Conservation (phyloP, 495 filamentous ascomycete species). For the Barbatosphaeria neglecta region DNA sequence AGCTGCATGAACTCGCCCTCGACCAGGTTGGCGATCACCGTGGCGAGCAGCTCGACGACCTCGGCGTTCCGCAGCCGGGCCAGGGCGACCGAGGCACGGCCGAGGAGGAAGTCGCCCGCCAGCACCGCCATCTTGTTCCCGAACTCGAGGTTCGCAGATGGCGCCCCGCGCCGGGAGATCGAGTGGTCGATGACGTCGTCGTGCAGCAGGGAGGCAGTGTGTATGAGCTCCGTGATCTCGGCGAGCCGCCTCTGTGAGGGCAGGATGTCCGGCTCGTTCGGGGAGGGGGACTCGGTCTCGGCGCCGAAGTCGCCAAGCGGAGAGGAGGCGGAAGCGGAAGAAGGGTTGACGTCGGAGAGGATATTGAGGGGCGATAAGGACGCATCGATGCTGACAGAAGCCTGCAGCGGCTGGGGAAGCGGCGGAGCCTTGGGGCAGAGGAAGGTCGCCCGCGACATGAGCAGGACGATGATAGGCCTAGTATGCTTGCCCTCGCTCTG, state of each 20-base stretch:
- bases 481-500: conserved; percentile 93
- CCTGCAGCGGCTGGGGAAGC: conserved; percentile 19
- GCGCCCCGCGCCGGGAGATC: conserved; percentile 63
- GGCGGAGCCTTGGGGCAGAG: conserved; percentile 54
- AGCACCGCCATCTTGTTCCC: conserved; percentile 99
- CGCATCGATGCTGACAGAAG: conserved; percentile 49
- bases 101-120: conserved; percentile 88
- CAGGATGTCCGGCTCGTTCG: conserved; percentile 60
- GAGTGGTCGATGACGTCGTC: conserved; percentile 98
- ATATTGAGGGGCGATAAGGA: conserved; percentile 65
- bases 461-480: conserved; percentile 80
- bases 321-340: no score
- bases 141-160: conserved; percentile 84
- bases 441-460: conserved; percentile 90
- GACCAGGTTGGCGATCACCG: conserved; percentile 92
- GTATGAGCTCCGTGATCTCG: conserved; percentile 94
- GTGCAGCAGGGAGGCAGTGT: conserved; percentile 90
- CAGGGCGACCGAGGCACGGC: conserved; percentile 84
- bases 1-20: conserved; percentile 99
- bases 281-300: conserved; percentile 32
- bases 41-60: conserved; percentile 86
- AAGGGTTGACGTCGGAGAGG: conserved; percentile 76
- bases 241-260: conserved; percentile 87
- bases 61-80: conserved; percentile 85
- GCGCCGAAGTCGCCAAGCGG: conserved; percentile 34